Evolutionary conservation across 805 yeast genomes (phyloP).

Genomic region (Candida stauntonica): DNA sequence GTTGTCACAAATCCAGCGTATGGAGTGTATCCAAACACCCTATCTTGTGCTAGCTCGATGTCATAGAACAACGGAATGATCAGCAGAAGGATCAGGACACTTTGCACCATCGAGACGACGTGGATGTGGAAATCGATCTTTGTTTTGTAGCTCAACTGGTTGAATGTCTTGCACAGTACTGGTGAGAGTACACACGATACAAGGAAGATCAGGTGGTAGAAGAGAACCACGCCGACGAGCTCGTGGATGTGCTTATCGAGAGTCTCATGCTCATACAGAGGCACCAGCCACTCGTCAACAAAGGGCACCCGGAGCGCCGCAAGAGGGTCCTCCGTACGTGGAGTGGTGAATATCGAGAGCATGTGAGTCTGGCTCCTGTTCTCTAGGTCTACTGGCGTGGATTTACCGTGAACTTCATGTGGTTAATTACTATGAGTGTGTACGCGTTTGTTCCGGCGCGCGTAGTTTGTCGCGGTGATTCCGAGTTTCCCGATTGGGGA

Average conservation of each 20-base stretch:
- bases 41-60: constrained; percentile 39
- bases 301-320: constrained; percentile 23
- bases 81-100: constrained; percentile 55
- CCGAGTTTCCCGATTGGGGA: neutral
- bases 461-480: no score
- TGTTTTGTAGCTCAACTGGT: constrained; percentile 35
- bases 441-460: no score
- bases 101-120: constrained; percentile 81
- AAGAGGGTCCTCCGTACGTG: constrained; percentile 27
- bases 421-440: no score
- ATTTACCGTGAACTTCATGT: no score
- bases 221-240: constrained; percentile 25
- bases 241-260: constrained; percentile 31
- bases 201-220: constrained; percentile 29
- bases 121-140: constrained; percentile 78
- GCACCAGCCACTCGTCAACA: constrained; percentile 28
- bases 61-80: constrained; percentile 61
- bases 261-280: constrained; percentile 19
- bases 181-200: constrained; percentile 24
- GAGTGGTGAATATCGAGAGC: constrained; percentile 3
- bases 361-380: no score
- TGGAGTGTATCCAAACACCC: constrained; percentile 61
- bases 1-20: constrained; percentile 66
- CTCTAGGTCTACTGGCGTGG: no score
- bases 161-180: constrained; percentile 18